Conservation (phyloP, 176 grass and related monocot genomes). For the Aegilops sharonensis region DNA sequence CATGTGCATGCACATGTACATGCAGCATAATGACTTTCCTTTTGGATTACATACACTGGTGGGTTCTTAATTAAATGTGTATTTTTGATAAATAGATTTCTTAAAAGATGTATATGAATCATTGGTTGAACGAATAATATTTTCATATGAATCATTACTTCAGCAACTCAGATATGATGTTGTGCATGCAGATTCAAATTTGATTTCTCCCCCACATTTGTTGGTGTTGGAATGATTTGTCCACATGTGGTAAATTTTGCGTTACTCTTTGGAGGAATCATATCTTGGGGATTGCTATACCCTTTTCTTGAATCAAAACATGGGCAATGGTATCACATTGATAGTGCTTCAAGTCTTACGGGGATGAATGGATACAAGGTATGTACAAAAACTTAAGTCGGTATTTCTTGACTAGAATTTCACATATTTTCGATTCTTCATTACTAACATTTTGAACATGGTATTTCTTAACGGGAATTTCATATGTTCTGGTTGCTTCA, state of each 20-base stretch:
- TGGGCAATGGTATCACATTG: slow-evolving; percentile 56
- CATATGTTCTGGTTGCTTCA: not conserved
- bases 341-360: slow-evolving; percentile 35
- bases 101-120: not conserved
- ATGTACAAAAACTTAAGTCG: not conserved
- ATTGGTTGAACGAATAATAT: not conserved
- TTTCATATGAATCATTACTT: not conserved
- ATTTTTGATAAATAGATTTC: not conserved
- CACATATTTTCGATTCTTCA: not conserved
- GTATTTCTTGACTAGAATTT: not conserved
- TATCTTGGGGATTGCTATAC: slow-evolving; percentile 61
- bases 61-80: not conserved
- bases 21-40: too few species aligned
- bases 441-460: not conserved
- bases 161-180: not conserved
- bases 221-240: slow-evolving; percentile 70
- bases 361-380: slow-evolving; percentile 77
- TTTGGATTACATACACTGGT: not conserved
- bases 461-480: not conserved
- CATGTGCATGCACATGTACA: too few species aligned
- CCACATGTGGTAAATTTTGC: slow-evolving; percentile 60
- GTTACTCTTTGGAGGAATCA: slow-evolving; percentile 36
- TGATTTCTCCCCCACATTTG: slow-evolving; percentile 55
- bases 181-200: slow-evolving; percentile 60
- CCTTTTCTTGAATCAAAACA: slow-evolving; percentile 55